Evolutionary conservation across 129 eudicot genomes (phyloP).

Genomic region (Logfia minima): DNA sequence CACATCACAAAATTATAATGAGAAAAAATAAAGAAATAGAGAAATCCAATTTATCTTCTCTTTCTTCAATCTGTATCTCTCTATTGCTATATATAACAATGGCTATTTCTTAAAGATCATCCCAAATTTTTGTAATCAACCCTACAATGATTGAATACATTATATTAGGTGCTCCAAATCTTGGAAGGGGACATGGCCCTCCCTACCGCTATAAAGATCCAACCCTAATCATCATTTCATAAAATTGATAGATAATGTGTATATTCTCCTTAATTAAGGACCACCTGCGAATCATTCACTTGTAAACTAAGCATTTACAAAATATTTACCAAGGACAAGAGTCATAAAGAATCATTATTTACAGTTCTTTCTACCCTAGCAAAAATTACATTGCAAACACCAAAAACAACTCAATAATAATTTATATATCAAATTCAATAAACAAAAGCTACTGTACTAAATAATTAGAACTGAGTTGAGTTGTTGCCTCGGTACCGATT

Average conservation of each 20-base stretch:
- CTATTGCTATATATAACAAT: too few species aligned
- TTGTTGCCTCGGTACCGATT: constrained; percentile 60
- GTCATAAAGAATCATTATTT: constrained; percentile 22
- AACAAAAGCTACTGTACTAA: constrained; percentile 12
- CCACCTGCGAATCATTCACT: constrained; percentile 17
- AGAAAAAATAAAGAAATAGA: too few species aligned
- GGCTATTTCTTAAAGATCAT: too few species aligned
- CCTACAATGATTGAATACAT: too few species aligned
- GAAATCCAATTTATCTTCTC: too few species aligned
- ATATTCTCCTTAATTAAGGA: not conserved
- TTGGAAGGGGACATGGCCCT: too few species aligned
- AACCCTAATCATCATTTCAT: not conserved
- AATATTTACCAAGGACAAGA: not conserved
- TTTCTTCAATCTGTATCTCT: too few species aligned
- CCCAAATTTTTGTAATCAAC: too few species aligned
- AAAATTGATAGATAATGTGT: not conserved
- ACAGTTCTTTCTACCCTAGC: constrained; percentile 28
- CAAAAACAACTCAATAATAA: constrained; percentile 17
- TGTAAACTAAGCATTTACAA: constrained; percentile 24
- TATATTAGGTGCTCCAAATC: too few species aligned
- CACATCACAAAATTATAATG: too few species aligned
- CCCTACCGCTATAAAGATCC: too few species aligned
- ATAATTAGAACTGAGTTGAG: constrained; percentile 63
- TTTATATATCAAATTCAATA: constrained; percentile 1
- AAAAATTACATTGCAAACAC: constrained; percentile 24